Evolutionary conservation across 2,329 filamentous ascomycete genomes (phyloP).

Genomic region (Aspergillus melleus): DNA sequence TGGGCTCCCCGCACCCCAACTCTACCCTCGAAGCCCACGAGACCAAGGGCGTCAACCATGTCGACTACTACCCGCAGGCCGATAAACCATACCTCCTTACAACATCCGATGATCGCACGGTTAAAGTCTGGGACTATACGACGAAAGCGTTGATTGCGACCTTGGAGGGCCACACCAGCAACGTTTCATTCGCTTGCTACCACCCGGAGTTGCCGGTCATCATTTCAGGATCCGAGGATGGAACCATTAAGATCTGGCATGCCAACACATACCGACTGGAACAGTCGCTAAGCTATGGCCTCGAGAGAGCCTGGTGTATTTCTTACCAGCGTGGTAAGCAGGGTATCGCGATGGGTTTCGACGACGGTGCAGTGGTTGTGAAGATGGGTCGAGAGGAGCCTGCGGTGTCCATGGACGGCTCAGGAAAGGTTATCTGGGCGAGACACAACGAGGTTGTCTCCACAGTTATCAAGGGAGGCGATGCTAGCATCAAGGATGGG

Average conservation of each 20-base stretch:
- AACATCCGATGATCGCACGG: conserved; percentile 91
- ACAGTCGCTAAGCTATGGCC: conserved; percentile 91
- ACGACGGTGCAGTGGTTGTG: conserved; percentile 95
- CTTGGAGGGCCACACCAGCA: conserved; percentile 94
- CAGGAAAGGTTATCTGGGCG: conserved; percentile 95
- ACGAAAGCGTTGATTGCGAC: conserved; percentile 97
- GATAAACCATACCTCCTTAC: conserved; percentile 86
- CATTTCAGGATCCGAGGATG: conserved; percentile 96
- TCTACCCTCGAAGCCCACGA: conserved; percentile 97
- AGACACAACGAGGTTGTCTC: conserved; percentile 93
- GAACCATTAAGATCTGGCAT: conserved; percentile 97
- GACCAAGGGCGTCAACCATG: conserved; percentile 95
- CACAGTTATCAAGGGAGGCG: conserved; percentile 89
- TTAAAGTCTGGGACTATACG: conserved; percentile 99
- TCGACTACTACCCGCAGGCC: conserved; percentile 76
- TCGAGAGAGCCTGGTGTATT: conserved; percentile 97
- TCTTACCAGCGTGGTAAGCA: conserved; percentile 93
- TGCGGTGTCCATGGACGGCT: conserved; percentile 94
- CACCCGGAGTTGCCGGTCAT: conserved; percentile 96
- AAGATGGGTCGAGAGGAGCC: conserved; percentile 98
- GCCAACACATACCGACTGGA: conserved; percentile 96
- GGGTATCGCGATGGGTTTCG: conserved; percentile 91
- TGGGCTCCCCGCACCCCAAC: conserved; percentile 90
- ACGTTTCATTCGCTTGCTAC: conserved; percentile 97
- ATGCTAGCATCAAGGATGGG: conserved; percentile 82